Conservation (phyloP, 2,329 filamentous ascomycete species). For the Diaporthe citri region DNA sequence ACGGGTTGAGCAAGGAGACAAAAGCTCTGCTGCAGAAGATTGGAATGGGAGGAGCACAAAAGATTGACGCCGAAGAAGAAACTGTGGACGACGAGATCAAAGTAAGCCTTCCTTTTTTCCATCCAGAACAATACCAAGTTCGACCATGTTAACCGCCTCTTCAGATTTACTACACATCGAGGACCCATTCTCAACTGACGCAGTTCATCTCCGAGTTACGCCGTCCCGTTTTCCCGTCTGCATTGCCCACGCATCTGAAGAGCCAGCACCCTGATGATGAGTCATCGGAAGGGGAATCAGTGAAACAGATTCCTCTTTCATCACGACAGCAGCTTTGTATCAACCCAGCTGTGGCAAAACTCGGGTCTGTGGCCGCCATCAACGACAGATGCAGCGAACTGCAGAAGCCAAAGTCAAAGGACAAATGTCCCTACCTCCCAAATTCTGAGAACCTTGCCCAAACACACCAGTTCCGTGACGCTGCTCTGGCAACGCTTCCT, state of each 20-base stretch:
- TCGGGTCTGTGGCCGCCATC: slow-evolving; percentile 82
- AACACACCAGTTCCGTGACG: slow-evolving; percentile 86
- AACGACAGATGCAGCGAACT: slow-evolving; percentile 94
- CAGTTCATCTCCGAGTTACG: slow-evolving; percentile 89
- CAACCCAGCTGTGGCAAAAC: slow-evolving; percentile 81
- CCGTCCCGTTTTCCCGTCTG: slow-evolving; percentile 81
- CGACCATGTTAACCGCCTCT: not conserved
- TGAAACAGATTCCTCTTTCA: slow-evolving; percentile 87
- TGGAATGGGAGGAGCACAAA: slow-evolving; percentile 57
- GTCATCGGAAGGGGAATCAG: slow-evolving; percentile 60
- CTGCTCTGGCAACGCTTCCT: slow-evolving; percentile 83
- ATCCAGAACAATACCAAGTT: slow-evolving; percentile 8
- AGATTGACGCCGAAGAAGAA: slow-evolving; percentile 51
- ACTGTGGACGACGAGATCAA: slow-evolving; percentile 76
- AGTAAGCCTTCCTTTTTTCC: slow-evolving; percentile 50
- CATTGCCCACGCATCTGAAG: slow-evolving; percentile 63
- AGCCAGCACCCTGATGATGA: slow-evolving; percentile 2
- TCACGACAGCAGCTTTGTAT: slow-evolving; percentile 92
- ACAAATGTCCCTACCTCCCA: slow-evolving; percentile 82
- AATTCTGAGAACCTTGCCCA: slow-evolving; percentile 79
- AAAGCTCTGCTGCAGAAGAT: slow-evolving; percentile 78
- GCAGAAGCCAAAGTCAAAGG: slow-evolving; percentile 77
- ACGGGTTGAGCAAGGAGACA: slow-evolving; percentile 79
- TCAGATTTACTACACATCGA: slow-evolving; percentile 89
- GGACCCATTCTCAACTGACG: slow-evolving; percentile 91